Percentiles rank a stretch among this genome's conserved stretches.
Evolutionary conservation across 169 alveolate genomes (phyloP).

Genomic region (Cryptosporidium baileyi): DNA sequence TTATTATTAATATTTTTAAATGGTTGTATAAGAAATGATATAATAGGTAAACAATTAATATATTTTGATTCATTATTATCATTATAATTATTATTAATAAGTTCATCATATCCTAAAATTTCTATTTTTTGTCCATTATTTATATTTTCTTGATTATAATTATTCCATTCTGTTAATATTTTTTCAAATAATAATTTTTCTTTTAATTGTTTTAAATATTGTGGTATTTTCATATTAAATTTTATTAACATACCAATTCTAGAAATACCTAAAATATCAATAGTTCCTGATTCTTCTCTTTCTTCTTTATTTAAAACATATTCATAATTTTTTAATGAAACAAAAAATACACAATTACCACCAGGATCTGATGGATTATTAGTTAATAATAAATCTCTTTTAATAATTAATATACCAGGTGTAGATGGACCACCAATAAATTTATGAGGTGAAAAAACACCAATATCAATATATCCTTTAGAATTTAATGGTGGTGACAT

Average conservation of each 20-base stretch:
- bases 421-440: slow-evolving; percentile 92
- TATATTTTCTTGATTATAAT: neutral
- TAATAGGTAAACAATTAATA: slow-evolving; percentile 44
- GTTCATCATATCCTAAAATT: slow-evolving; percentile 64
- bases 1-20: neutral
- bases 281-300: slow-evolving; percentile 95
- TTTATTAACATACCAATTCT: slow-evolving; percentile 88
- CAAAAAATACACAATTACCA: slow-evolving; percentile 91
- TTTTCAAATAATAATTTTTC: slow-evolving; percentile 62
- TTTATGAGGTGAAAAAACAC: slow-evolving; percentile 91
- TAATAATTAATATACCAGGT: slow-evolving; percentile 87
- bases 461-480: slow-evolving; percentile 83
- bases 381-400: slow-evolving; percentile 80
- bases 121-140: slow-evolving; percentile 12
- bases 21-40: slow-evolving; percentile 71
- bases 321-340: slow-evolving; percentile 85
- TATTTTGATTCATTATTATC: neutral
- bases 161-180: neutral
- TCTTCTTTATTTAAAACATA: slow-evolving; percentile 84
- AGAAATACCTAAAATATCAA: slow-evolving; percentile 88
- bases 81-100: slow-evolving; percentile 4
- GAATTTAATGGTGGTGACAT: slow-evolving; percentile 75
- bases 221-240: slow-evolving; percentile 79
- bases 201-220: slow-evolving; percentile 41
- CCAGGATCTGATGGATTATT: slow-evolving; percentile 83